Evolutionary conservation across 164 flowering plant species (phyloP).

Genomic region (Brasenia schreberi): DNA sequence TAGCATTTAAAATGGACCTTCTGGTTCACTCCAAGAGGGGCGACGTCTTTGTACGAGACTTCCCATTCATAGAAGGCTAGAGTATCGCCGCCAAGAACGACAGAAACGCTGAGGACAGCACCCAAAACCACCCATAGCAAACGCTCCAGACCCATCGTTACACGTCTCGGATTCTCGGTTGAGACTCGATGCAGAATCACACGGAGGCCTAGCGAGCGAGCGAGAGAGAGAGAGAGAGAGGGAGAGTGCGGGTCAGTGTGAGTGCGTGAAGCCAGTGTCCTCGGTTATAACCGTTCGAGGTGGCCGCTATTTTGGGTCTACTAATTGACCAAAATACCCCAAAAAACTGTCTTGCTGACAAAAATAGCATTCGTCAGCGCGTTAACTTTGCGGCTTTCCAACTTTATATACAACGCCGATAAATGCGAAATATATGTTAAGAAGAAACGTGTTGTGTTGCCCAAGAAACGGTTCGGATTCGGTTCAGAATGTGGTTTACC

Average conservation of each 20-base stretch:
- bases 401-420: too few relatives aligned
- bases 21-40: constrained; percentile 74
- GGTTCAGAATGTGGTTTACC: too few relatives aligned
- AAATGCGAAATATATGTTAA: too few relatives aligned
- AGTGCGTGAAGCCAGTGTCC: too few relatives aligned
- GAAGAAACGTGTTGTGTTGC: too few relatives aligned
- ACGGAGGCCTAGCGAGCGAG: neutral
- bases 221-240: neutral
- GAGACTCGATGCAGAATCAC: neutral
- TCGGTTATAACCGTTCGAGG: too few relatives aligned
- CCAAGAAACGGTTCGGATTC: too few relatives aligned
- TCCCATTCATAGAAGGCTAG: constrained; percentile 31
- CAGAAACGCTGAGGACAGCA: constrained; percentile 1
- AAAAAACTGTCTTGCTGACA: too few relatives aligned
- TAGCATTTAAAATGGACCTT: constrained; percentile 29
- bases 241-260: neutral
- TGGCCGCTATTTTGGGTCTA: too few relatives aligned
- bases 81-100: constrained; percentile 44
- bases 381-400: too few relatives aligned
- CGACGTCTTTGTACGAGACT: constrained; percentile 43
- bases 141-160: neutral
- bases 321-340: too few relatives aligned
- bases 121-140: neutral
- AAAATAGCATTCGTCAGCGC: too few relatives aligned
- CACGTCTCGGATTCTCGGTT: neutral